Conservation (phyloP, 768 basidiomycete genomes). For the Chlorophyllum brunneum region DNA sequence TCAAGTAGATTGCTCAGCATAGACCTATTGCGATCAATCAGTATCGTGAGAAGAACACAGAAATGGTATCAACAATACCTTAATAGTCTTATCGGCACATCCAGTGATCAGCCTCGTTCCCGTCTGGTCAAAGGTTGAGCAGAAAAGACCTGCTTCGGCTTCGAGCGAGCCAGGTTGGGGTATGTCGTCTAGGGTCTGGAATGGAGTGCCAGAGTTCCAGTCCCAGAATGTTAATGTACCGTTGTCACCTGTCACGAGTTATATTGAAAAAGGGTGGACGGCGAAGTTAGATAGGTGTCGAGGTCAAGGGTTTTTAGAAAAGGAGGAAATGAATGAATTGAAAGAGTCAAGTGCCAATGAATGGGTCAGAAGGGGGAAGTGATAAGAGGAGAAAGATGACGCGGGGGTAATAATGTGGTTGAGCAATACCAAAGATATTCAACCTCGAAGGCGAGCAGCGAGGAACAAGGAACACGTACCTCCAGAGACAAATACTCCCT, state of each 20-base stretch:
- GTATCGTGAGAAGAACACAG: neutral
- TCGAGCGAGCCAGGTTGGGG: slow-evolving; percentile 98
- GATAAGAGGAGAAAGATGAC: too few species aligned
- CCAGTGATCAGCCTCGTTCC: slow-evolving; percentile 94
- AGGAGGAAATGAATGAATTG: too few species aligned
- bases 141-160: slow-evolving; percentile 95
- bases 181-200: slow-evolving; percentile 90
- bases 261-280: too few species aligned
- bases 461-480: slow-evolving; percentile 47
- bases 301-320: too few species aligned
- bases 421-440: neutral
- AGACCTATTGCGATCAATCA: neutral
- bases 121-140: slow-evolving; percentile 94
- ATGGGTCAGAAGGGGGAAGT: too few species aligned
- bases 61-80: slow-evolving; percentile 44
- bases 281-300: slow-evolving; percentile 1
- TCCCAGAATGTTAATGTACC: slow-evolving; percentile 93
- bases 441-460: neutral
- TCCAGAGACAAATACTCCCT: slow-evolving; percentile 96
- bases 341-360: too few species aligned
- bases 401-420: too few species aligned
- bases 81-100: slow-evolving; percentile 98
- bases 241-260: slow-evolving; percentile 83
- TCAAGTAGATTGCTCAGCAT: slow-evolving; percentile 11
- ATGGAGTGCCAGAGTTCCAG: slow-evolving; percentile 89